Percentiles rank a stretch among this genome's conserved stretches.
phyloP scores from a whole-genome alignment of 169 alveolate species.

The Amoebophrya sp. region DNA sequence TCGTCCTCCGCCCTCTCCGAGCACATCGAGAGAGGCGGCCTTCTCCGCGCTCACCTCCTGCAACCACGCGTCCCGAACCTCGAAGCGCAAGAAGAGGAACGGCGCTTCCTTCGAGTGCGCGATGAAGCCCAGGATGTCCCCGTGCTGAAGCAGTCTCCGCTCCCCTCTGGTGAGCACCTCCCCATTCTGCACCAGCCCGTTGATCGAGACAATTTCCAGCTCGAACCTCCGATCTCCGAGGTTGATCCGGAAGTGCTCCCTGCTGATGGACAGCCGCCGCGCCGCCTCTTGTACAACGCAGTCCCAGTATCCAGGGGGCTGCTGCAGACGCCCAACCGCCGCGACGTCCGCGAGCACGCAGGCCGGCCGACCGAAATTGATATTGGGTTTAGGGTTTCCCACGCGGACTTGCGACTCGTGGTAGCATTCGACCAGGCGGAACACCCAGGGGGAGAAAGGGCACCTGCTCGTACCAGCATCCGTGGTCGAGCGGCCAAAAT shows the following conservation, averaged over 20 bases:
- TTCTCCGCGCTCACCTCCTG: no score
- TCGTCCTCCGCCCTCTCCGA: no score
- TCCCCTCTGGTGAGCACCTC: background rate
- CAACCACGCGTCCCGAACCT: no score
- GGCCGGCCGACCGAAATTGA: background rate
- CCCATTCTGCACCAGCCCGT: background rate
- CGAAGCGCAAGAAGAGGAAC: background rate
- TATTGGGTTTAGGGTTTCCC: no score
- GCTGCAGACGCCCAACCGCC: background rate
- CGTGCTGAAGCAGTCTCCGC: background rate
- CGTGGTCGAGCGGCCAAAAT: no score
- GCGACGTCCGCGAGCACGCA: background rate
- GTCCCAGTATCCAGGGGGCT: background rate
- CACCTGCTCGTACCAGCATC: no score
- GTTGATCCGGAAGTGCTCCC: background rate
- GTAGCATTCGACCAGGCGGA: background rate
- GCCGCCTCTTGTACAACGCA: background rate
- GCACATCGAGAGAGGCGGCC: no score
- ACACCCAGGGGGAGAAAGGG: no score
- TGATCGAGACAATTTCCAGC: background rate
- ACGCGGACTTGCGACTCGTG: background rate
- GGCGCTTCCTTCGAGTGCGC: background rate
- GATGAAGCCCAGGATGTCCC: background rate
- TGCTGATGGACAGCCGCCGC: background rate
- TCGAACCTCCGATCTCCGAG: no score